Base-by-base conservation (phyloP, 2,329 filamentous ascomycete species). In the Diaporthe citrichinensis region DNA sequence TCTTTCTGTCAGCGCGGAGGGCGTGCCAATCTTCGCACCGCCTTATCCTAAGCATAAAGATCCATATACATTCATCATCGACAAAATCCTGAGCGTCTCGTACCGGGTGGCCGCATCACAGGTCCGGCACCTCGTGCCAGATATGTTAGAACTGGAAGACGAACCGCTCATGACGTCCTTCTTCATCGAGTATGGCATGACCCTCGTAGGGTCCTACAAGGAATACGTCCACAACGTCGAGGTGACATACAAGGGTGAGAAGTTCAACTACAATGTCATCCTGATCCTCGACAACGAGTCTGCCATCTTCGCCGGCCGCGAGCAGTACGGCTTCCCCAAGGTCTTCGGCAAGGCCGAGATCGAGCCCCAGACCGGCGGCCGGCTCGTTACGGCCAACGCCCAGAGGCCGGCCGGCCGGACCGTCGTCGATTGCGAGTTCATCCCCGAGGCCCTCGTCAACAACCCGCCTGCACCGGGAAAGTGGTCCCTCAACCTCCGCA, bases 311-410 rank as follows among this genome's bases (percentile, higher is more conserved):
- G 53, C 53, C 2, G 53, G 53, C 53, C 53, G 53, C 53, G 53
- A 57, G 28, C 53, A 57, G 53, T 57, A 57, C 25, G 53, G 53
- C 53, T 57, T 57, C 53, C 53, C 53, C 53, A 57, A 57, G 53
- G 53, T 57, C n/a, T 57, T 57, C 25, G 53, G 53, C 53, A 57
- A 17, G 53, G 53, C 53, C 28, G 25, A 57, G 25, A 57, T 57
- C 25, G 53, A 57, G 53, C 25, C 53, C 15, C 14, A 20, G 25
- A 57, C 53, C 12, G 53, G 53, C 53, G 28, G 53, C 28, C 53
- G 53, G 25, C 53, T 57, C 6, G 53, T 57, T 25, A 57, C 53
- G 15, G 53, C 53, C 25, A 57, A 31, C 14, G 53, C 15, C 12
- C 25, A 57, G 25, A 57, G 53, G 28, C 53, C 53, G 25, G 53